Base-by-base conservation (phyloP, 768 basidiomycete species). In the Boletus rubroflammeus region DNA sequence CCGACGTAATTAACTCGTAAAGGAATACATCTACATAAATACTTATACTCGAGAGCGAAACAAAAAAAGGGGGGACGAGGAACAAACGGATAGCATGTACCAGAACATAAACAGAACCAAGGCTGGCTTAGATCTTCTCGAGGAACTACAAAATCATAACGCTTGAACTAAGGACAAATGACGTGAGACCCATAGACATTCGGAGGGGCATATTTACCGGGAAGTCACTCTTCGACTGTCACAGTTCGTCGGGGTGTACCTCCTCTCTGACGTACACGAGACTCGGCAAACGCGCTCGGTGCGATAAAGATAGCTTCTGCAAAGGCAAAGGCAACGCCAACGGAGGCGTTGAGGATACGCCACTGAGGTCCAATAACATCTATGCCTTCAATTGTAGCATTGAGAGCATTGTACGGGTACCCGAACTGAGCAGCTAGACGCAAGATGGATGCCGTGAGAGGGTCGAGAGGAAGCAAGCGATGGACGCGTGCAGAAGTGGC, bases 311-410 rank as follows among this genome's bases (percentile, higher is more conserved):
- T 79, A 0, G 82, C 83, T 66, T 88, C 86, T 1, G 85, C 81
- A 59, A 86, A 84, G 3, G 86, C 81, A 62, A 87, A 86, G 0
- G 83, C 83, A 11, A 84, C 75, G 9, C 77, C 75, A 29, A 86
- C 69, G 5, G 76, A 69, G 0, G 86, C 82, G 42, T 69, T 75
- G 51, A 85, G 70, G 1, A 85, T 73, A 42, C 86, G 78, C 76
- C 80, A 80, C 28, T 76, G 72, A 35, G 71, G 67, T 6, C 83
- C 84, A 7, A 88, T 66, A 4, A 84, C 76, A 57, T 86, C 83
- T 38, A 81, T 63, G 10, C 78, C 76, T 19, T 71, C 62, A 15
- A 62, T 57, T 13, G 61, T 60, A 21, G 46, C 54, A 40, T 58
- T 36, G 15, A 59, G 63, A 41, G 45, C 53, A 14, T 53, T 61